A percentile compares a stretch with the other conserved stretches of the same genome.
phyloP scores from a whole-genome alignment of 106 monocot genomes.

The Agapanthus africanus region DNA sequence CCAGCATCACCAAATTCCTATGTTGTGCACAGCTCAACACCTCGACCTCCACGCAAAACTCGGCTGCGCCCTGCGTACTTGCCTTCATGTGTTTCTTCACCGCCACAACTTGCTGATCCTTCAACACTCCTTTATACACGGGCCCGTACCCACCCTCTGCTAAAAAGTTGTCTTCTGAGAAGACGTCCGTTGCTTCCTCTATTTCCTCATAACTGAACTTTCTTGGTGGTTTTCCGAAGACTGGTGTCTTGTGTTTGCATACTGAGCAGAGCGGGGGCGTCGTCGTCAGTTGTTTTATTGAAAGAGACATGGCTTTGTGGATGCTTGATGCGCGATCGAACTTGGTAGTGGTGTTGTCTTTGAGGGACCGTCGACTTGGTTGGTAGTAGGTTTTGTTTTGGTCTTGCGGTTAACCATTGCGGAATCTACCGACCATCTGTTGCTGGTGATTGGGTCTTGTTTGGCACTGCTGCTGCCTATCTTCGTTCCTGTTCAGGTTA shows the following conservation, averaged over 20 bases:
- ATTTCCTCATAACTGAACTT: conserved; percentile 42
- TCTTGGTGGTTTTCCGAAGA: conserved; percentile 48
- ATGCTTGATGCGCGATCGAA: conserved; percentile 9
- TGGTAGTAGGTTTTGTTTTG: not conserved
- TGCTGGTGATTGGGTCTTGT: not conserved
- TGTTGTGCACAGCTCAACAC: conserved; percentile 59
- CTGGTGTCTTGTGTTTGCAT: conserved; percentile 49
- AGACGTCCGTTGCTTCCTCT: conserved; percentile 37
- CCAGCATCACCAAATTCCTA: conserved; percentile 52
- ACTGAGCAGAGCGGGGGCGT: conserved; percentile 53
- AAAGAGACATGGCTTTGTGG: conserved; percentile 8
- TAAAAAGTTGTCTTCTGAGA: conserved; percentile 37
- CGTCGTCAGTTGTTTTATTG: not conserved
- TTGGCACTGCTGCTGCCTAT: not conserved
- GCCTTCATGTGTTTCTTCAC: conserved; percentile 40
- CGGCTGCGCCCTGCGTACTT: conserved; percentile 8
- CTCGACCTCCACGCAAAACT: conserved; percentile 50
- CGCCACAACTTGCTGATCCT: conserved; percentile 41
- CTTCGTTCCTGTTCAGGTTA: conserved; percentile 4
- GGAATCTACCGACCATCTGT: not conserved
- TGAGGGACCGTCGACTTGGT: not conserved
- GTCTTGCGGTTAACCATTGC: not conserved
- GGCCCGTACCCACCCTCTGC: conserved; percentile 37
- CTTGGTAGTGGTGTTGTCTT: not conserved
- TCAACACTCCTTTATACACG: conserved; percentile 43